Evolutionary conservation across 192 early-diverging fungal genomes (phyloP).

Genomic region (Backusella tuberculispora): DNA sequence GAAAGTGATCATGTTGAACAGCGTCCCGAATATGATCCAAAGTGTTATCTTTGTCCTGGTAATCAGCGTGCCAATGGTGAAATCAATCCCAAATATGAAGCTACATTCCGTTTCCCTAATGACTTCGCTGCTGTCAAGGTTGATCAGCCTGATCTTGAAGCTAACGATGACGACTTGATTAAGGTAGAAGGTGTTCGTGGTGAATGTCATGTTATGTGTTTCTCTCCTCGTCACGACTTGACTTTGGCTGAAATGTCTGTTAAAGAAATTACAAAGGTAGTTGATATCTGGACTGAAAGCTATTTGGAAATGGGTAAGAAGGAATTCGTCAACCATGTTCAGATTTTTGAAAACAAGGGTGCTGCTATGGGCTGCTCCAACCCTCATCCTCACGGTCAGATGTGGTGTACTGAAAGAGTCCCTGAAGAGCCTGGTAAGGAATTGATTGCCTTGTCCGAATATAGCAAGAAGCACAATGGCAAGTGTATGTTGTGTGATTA

Average conservation of each 20-base stretch:
- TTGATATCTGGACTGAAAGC: constrained; percentile 74
- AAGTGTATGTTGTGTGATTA: constrained; percentile 87
- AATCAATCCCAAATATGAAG: constrained; percentile 74
- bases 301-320: constrained; percentile 57
- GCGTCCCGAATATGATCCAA: constrained; percentile 69
- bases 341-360: constrained; percentile 99
- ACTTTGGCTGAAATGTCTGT: constrained; percentile 85
- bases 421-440: constrained; percentile 83
- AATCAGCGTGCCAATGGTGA: constrained; percentile 78
- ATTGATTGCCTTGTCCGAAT: constrained; percentile 65
- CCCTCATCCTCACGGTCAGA: constrained; percentile 94
- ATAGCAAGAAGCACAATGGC: constrained; percentile 54
- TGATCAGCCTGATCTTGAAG: constrained; percentile 54
- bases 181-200: constrained; percentile 68
- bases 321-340: constrained; percentile 74
- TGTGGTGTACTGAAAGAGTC: constrained; percentile 87
- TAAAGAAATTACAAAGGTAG: constrained; percentile 64
- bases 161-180: constrained; percentile 44
- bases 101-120: constrained; percentile 88
- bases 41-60: constrained; percentile 85
- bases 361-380: constrained; percentile 97
- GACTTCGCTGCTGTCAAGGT: constrained; percentile 88
- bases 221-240: constrained; percentile 85
- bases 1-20: constrained; percentile 52
- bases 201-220: constrained; percentile 88